A percentile compares a stretch with the other conserved stretches of the same genome.
Evolutionary conservation across 768 basidiomycete species (phyloP).

Genomic region (Fistulinella prunicolor): DNA sequence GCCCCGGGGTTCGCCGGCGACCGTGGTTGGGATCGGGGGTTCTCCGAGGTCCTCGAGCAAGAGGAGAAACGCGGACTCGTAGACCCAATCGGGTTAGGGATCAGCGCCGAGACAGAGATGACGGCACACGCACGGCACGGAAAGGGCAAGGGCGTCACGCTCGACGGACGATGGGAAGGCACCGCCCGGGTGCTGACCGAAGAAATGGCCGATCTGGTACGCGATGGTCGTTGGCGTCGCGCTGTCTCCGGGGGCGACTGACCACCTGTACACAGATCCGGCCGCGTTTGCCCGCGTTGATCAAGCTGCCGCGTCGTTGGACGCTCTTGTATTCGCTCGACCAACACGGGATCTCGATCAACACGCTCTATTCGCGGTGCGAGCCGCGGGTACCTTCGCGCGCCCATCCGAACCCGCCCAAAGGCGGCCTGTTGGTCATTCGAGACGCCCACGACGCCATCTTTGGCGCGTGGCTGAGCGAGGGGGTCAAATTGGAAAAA

Average conservation of each 20-base stretch:
- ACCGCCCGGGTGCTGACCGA: slow-evolving; percentile 52
- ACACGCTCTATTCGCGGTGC: slow-evolving; percentile 77
- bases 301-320: slow-evolving; percentile 71
- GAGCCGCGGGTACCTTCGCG: slow-evolving; percentile 35
- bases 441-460: slow-evolving; percentile 58
- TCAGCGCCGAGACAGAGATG: slow-evolving; percentile 34
- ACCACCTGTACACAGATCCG: too few species aligned
- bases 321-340: slow-evolving; percentile 85
- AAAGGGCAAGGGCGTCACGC: slow-evolving; percentile 45
- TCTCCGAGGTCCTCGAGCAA: slow-evolving; percentile 44
- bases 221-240: too few species aligned
- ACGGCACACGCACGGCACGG: slow-evolving; percentile 7
- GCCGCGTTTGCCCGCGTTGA: slow-evolving; percentile 66
- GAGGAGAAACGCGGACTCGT: slow-evolving; percentile 41
- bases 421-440: slow-evolving; percentile 60
- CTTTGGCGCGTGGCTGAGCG: slow-evolving; percentile 85
- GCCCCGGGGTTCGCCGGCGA: slow-evolving; percentile 79
- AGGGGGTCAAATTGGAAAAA: slow-evolving; percentile 54
- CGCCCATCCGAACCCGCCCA: slow-evolving; percentile 25
- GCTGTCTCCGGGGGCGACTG: too few species aligned
- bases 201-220: slow-evolving; percentile 58
- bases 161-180: slow-evolving; percentile 53
- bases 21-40: slow-evolving; percentile 64
- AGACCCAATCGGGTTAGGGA: slow-evolving; percentile 41
- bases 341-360: slow-evolving; percentile 91